A percentile compares a stretch with the other conserved stretches of the same genome.
These are phyloP conservation scores for Solanum peruvianum DNA, from an alignment of 257 asterid genomes.

Conservation along the genomic window DNA sequence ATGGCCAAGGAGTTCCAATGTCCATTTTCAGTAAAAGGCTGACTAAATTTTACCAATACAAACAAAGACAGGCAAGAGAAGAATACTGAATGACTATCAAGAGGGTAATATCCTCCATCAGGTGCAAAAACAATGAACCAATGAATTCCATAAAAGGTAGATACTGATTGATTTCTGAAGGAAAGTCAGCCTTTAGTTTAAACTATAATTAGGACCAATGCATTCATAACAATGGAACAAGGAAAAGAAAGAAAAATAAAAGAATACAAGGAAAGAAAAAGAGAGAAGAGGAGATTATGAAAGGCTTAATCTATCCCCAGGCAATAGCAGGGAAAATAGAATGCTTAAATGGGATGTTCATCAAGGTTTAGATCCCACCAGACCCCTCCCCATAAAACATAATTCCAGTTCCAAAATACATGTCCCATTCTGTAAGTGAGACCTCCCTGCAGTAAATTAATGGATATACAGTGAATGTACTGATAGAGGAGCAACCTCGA, in stretches of 20 bases:
- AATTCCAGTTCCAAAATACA: conserved; percentile 61
- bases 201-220: conserved; percentile 36
- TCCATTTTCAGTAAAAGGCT: conserved; percentile 34
- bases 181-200: conserved; percentile 33
- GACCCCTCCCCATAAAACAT: conserved; percentile 33
- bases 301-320: conserved; percentile 31
- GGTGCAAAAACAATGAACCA: conserved; percentile 48
- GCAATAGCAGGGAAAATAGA: conserved; percentile 30
- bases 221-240: conserved; percentile 36
- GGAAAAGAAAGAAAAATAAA: conserved; percentile 24
- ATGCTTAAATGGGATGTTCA: conserved; percentile 26
- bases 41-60: conserved; percentile 36
- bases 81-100: conserved; percentile 34
- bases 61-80: conserved; percentile 56
- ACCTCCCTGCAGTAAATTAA: conserved; percentile 90
- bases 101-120: conserved; percentile 50
- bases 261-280: conserved; percentile 32
- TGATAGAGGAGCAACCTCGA: conserved; percentile 24
- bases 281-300: conserved; percentile 28
- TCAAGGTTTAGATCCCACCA: conserved; percentile 25
- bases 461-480: conserved; percentile 53
- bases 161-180: conserved; percentile 36
- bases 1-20: conserved; percentile 63
- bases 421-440: conserved; percentile 55
- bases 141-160: conserved; percentile 42